Conservation (phyloP, 2,329 filamentous ascomycete genomes). For the Fusarium citri region DNA sequence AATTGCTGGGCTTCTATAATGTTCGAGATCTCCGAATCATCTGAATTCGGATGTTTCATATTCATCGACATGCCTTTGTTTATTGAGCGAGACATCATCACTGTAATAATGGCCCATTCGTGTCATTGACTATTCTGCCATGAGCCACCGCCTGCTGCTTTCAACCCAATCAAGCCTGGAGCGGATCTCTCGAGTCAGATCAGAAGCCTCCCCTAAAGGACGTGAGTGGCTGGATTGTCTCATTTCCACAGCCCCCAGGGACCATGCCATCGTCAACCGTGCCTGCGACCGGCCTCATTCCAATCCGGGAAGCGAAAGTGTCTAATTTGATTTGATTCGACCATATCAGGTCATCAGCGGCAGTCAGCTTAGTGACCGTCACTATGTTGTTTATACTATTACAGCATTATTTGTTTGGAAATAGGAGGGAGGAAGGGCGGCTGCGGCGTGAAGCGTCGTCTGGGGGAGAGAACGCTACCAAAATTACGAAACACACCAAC, state of each 20-base stretch:
- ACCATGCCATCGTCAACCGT: constrained; percentile 18
- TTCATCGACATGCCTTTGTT: constrained; percentile 13
- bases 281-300: constrained; percentile 19
- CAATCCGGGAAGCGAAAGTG: constrained; percentile 33
- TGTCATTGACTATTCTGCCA: constrained; percentile 11
- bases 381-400: constrained; percentile 19
- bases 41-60: background rate
- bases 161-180: background rate
- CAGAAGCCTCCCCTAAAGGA: constrained; percentile 8
- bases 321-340: constrained; percentile 31
- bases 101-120: background rate
- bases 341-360: constrained; percentile 4
- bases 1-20: background rate
- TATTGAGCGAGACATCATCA: background rate
- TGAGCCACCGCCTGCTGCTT: constrained; percentile 1
- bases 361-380: background rate
- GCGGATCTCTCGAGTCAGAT: constrained; percentile 20
- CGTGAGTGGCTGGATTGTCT: constrained; percentile 28
- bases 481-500: constrained; percentile 32
- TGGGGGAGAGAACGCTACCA: constrained; percentile 8
- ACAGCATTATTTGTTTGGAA: constrained; percentile 24
- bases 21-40: too few species aligned
- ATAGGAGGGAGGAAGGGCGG: constrained; percentile 34
- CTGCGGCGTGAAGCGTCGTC: constrained; percentile 20
- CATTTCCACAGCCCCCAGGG: constrained; percentile 32